These are phyloP conservation scores for Knufia fluminis DNA, from an alignment of 2,329 filamentous ascomycete species.

Conservation along the genomic window DNA sequence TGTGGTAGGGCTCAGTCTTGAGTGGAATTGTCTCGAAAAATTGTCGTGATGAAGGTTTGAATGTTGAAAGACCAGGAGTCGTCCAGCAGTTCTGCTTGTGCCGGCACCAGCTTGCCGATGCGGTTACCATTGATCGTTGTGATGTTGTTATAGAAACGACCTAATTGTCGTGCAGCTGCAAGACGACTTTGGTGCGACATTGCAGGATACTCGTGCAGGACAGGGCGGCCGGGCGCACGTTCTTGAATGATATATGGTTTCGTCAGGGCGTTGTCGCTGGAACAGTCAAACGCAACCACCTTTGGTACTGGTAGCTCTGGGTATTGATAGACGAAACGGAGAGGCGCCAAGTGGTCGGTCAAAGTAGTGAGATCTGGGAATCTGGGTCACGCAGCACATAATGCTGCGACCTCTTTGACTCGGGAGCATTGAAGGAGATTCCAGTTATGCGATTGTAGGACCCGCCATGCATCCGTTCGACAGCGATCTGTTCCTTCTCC, in stretches of 20 bases:
- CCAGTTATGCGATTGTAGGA: conserved; percentile 22
- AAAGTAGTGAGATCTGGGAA: neutral
- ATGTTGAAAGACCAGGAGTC: neutral
- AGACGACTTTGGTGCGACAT: neutral
- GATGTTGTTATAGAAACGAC: neutral
- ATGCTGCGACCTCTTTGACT: neutral
- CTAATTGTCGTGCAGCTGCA: conserved; percentile 4
- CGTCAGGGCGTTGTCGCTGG: conserved; percentile 10
- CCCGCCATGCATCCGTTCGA: conserved; percentile 22
- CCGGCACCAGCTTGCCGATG: neutral
- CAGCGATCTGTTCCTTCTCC: neutral
- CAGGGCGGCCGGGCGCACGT: conserved; percentile 9
- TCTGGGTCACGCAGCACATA: conserved; percentile 15
- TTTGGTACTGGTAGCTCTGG: conserved; percentile 8
- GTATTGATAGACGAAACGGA: neutral
- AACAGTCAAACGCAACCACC: conserved; percentile 7
- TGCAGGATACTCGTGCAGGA: conserved; percentile 1
- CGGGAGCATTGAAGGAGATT: conserved; percentile 10
- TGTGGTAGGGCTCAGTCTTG: no score
- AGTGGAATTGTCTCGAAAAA: no score
- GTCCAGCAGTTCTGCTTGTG: neutral
- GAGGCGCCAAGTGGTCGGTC: neutral
- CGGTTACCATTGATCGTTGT: conserved; percentile 5
- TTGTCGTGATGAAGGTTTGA: neutral
- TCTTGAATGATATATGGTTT: conserved; percentile 15